Evolutionary conservation across 2,329 filamentous ascomycete genomes (phyloP).

Genomic region (Penicillium sp.): DNA sequence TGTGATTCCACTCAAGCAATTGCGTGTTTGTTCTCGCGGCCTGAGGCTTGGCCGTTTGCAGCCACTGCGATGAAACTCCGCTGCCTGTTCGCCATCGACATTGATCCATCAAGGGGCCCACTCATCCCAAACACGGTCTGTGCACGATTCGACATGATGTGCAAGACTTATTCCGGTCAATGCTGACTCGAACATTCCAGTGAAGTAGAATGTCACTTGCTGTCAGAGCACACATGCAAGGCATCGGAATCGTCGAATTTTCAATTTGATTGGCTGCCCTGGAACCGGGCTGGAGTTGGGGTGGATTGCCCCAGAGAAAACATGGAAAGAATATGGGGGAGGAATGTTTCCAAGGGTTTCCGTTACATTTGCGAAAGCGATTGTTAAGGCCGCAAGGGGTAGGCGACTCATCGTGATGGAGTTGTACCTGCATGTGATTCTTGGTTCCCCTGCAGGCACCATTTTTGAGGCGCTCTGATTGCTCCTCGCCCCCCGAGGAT

Average conservation of each 20-base stretch:
- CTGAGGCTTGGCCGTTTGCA: conserved; percentile 1
- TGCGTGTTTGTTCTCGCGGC: not conserved
- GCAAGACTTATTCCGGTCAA: not conserved
- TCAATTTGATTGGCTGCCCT: not conserved
- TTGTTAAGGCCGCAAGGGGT: conserved; percentile 11
- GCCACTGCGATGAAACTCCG: not conserved
- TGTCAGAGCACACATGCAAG: conserved; percentile 9
- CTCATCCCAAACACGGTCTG: conserved; percentile 8
- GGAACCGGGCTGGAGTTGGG: not conserved
- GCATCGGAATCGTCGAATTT: not conserved
- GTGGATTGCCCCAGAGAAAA: not conserved
- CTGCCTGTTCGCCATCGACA: not conserved
- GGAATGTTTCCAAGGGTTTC: conserved; percentile 17
- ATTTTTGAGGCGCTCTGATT: not conserved
- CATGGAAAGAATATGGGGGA: conserved; percentile 11
- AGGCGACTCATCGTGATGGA: not conserved
- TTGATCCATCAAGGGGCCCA: not conserved
- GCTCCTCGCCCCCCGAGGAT: not conserved
- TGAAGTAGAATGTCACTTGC: not conserved
- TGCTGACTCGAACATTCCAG: conserved; percentile 1
- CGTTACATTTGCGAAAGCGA: conserved; percentile 19
- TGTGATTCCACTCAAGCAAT: not conserved
- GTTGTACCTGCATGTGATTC: conserved; percentile 17
- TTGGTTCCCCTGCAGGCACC: conserved; percentile 1
- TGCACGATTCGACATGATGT: conserved; percentile 1